phyloP scores from a whole-genome alignment of 73 alveolate genomes.

The Paramecium octaurelia region DNA sequence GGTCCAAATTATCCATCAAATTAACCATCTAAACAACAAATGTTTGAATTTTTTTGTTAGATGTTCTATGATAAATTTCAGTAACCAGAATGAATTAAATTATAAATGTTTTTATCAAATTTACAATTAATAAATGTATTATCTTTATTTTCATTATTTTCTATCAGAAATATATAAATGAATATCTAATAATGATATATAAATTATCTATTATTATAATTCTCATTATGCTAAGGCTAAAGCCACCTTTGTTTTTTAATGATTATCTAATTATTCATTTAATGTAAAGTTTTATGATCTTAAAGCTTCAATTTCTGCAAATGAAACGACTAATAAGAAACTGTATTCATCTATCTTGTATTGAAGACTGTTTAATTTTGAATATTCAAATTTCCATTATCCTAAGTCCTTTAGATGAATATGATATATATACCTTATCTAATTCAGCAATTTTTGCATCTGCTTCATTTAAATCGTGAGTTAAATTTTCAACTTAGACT shows the following conservation, averaged over 20 bases:
- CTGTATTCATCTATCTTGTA: constrained; percentile 12
- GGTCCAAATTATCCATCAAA: neutral
- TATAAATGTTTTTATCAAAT: neutral
- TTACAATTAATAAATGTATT: neutral
- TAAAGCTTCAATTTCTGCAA: constrained; percentile 46
- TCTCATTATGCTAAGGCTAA: neutral
- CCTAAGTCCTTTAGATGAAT: neutral
- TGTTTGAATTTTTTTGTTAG: neutral
- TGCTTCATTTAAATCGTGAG: neutral
- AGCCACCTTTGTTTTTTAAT: neutral
- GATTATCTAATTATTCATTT: neutral
- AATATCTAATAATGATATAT: neutral
- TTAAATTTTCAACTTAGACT: neutral
- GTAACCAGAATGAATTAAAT: neutral
- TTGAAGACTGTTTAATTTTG: neutral
- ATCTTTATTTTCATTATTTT: neutral
- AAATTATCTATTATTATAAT: neutral
- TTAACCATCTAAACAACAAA: neutral
- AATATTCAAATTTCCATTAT: constrained; percentile 41
- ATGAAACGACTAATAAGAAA: constrained; percentile 25
- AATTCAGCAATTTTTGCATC: neutral
- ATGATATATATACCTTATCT: neutral
- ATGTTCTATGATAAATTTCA: neutral
- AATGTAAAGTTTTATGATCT: neutral
- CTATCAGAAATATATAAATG: neutral